Evolutionary conservation across 1,139 yeast species (phyloP), one percentile per base, ranked within the genome.

Genomic region (Candida buenavistaensis): DNA sequence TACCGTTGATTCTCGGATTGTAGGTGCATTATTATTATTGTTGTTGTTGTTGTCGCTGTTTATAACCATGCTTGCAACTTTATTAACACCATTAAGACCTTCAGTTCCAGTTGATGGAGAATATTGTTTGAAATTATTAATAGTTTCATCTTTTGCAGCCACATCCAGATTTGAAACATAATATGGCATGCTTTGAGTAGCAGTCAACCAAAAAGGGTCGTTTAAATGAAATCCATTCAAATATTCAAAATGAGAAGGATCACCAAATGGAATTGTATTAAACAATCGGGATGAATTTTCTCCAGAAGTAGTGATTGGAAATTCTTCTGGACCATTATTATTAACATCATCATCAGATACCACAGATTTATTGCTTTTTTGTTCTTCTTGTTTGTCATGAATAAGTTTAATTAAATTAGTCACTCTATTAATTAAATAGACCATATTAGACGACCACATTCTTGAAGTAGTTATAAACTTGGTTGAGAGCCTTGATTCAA

Each of bases 141-240:
- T 27, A 17, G 19, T 17, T 17, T 7, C 19, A 14, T 37, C 9
- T 20, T 31, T 23, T 16, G 24, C 22, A 11, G 20, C 20, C 23
- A 28, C 23, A 26, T 64, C 60, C n/a, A n/a, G n/a, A n/a, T n/a
- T n/a, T n/a, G n/a, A n/a, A 22, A 66, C 47, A 36, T 61, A 64
- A 38, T 59, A 64, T 1, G 72, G 72, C 21, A 65, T 45, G 38
- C 64, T 64, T 31, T 65, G 72, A 0, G 72, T 71, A 36, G 62
- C 63, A 2, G 71, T 59, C 32, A 64, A 54, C 75, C 74, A 68
- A 38, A 66, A 68, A 6, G 74, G 74, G 45, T 68, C 75, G 33
- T 53, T 55, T 30, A 65, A 47, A 32, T 65, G 61, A 41, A 64
- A 59, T 5, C 46, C 46, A 29, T 44, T 38, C 17, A 44, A 35